These are phyloP conservation scores for Schwanniomyces pseudopolymorphus DNA, from an alignment of 805 yeast species.

Conservation along the genomic window DNA sequence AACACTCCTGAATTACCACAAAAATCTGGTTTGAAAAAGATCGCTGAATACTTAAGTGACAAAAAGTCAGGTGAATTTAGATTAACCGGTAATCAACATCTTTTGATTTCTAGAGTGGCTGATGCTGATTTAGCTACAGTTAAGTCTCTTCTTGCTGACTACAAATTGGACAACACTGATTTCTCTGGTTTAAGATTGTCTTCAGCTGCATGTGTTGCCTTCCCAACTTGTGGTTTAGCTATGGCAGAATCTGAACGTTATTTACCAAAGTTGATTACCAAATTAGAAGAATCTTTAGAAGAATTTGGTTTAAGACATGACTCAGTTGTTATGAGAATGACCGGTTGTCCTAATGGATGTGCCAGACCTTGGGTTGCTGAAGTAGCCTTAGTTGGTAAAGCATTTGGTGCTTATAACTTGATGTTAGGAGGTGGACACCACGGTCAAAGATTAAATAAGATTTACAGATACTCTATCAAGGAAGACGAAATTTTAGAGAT, in stretches of 20 bases:
- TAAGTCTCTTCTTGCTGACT: slow-evolving; percentile 64
- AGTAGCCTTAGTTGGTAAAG: slow-evolving; percentile 93
- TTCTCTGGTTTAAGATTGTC: slow-evolving; percentile 84
- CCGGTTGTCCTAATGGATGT: slow-evolving; percentile 99
- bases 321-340: slow-evolving; percentile 95
- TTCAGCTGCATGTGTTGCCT: slow-evolving; percentile 95
- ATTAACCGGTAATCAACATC: slow-evolving; percentile 94
- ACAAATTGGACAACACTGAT: slow-evolving; percentile 79
- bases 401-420: slow-evolving; percentile 88
- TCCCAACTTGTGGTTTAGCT: slow-evolving; percentile 98
- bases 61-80: slow-evolving; percentile 79
- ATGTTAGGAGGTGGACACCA: slow-evolving; percentile 95
- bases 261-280: slow-evolving; percentile 77
- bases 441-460: slow-evolving; percentile 89
- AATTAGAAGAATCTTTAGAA: slow-evolving; percentile 83
- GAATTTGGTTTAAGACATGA: slow-evolving; percentile 93
- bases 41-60: slow-evolving; percentile 67
- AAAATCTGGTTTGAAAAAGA: slow-evolving; percentile 77
- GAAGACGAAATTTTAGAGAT: slow-evolving; percentile 83
- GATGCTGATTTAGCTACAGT: slow-evolving; percentile 65
- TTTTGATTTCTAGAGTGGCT: slow-evolving; percentile 68
- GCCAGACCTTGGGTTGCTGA: slow-evolving; percentile 99
- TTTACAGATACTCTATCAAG: slow-evolving; percentile 81
- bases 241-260: slow-evolving; percentile 98
- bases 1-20: slow-evolving; percentile 89